Evolutionary conservation across 768 basidiomycete genomes (phyloP).

Genomic region (Tulasnella calospora): DNA sequence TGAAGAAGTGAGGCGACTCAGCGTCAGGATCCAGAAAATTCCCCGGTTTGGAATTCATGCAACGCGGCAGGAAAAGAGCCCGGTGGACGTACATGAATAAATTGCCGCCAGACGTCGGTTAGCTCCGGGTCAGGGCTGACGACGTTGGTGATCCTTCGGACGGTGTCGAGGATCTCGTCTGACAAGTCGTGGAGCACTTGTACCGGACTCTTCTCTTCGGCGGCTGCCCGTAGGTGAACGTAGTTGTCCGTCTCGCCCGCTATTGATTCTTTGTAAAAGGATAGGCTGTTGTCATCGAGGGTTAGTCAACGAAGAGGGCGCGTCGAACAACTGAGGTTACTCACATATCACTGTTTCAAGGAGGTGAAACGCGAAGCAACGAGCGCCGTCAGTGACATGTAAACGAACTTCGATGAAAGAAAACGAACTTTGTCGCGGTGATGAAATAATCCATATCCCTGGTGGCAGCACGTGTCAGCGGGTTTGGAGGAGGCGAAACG

Average conservation of each 20-base stretch:
- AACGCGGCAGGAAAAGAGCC: background rate
- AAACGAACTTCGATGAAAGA: background rate
- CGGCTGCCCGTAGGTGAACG: conserved; percentile 2
- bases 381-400: background rate
- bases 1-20: conserved; percentile 1
- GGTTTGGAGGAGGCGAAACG: background rate
- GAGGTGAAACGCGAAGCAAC: background rate
- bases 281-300: background rate
- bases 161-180: background rate
- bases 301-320: background rate
- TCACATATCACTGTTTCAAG: conserved; percentile 9
- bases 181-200: conserved; percentile 2
- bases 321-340: background rate
- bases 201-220: background rate
- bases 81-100: background rate
- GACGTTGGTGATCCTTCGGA: background rate
- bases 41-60: background rate
- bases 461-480: background rate
- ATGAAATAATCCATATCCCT: conserved; percentile 11
- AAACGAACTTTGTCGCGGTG: conserved; percentile 1
- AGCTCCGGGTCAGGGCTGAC: conserved; percentile 11
- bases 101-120: background rate
- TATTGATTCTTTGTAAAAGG: conserved; percentile 12
- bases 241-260: conserved; percentile 12
- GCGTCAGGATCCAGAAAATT: conserved; percentile 1